These are phyloP conservation scores for Kodamaea jinghongensis DNA, from an alignment of 805 yeast genomes.

Conservation along the genomic window DNA sequence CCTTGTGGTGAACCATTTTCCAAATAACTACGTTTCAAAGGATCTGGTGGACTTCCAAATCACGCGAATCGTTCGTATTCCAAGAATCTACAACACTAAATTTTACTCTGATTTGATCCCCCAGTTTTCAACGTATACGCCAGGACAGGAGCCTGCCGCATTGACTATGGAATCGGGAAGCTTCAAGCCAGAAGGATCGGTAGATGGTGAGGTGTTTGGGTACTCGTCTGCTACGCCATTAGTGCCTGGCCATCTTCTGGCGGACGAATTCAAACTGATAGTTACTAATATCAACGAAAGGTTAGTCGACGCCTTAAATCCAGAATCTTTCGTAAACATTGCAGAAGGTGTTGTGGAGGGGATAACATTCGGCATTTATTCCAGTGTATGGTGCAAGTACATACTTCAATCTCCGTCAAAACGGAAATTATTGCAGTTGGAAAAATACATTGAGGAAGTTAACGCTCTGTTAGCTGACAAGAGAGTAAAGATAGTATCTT, in stretches of 20 bases:
- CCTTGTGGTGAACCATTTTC: conserved; percentile 63
- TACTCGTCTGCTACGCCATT: conserved; percentile 49
- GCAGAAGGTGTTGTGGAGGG: conserved; percentile 42
- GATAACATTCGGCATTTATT: conserved; percentile 35
- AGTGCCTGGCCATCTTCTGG: conserved; percentile 23
- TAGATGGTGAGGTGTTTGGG: conserved; percentile 49
- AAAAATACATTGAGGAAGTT: conserved; percentile 29
- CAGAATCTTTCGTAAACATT: conserved; percentile 23
- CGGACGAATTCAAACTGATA: conserved; percentile 40
- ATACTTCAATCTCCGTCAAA: conserved; percentile 23
- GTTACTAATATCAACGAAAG: conserved; percentile 43
- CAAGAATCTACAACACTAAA: conserved; percentile 44
- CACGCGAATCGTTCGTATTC: conserved; percentile 65
- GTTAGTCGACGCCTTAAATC: conserved; percentile 39
- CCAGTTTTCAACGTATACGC: conserved; percentile 50
- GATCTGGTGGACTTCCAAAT: conserved; percentile 22
- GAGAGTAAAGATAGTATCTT: conserved; percentile 46
- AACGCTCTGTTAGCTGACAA: conserved; percentile 16
- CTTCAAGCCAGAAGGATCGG: conserved; percentile 39
- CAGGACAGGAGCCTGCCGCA: conserved; percentile 68
- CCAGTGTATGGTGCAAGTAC: conserved; percentile 18
- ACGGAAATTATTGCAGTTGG: conserved; percentile 37
- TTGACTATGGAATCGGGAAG: conserved; percentile 17
- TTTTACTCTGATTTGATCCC: conserved; percentile 44
- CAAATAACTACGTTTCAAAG: conserved; percentile 47